Evolutionary conservation across 371 early-diverging fungal species (phyloP).

Genomic region (Rhizopus microsporus): DNA sequence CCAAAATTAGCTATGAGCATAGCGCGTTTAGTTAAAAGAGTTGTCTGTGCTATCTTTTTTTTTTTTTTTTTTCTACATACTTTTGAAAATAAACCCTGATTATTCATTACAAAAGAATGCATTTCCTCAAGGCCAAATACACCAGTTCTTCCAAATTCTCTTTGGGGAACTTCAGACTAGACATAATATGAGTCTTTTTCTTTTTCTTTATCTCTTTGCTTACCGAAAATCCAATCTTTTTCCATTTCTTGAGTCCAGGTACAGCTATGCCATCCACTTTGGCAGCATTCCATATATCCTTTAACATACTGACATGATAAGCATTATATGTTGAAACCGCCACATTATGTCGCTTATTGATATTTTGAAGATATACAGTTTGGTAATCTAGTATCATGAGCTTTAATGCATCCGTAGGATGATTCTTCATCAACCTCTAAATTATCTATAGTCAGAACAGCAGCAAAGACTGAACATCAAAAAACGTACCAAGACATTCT

Average conservation of each 20-base stretch:
- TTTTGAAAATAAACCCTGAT: slow-evolving; percentile 53
- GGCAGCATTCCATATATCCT: slow-evolving; percentile 62
- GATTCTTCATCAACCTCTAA: slow-evolving; percentile 59
- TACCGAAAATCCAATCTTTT: slow-evolving; percentile 71
- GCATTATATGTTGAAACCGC: slow-evolving; percentile 55
- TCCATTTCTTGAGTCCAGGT: slow-evolving; percentile 59
- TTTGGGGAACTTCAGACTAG: slow-evolving; percentile 64
- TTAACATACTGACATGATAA: slow-evolving; percentile 53
- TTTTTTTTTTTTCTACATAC: slow-evolving; percentile 21
- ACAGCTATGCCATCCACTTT: slow-evolving; percentile 40
- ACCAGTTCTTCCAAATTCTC: slow-evolving; percentile 69
- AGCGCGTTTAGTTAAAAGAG: neutral
- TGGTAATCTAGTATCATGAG: slow-evolving; percentile 70
- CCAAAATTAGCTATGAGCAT: slow-evolving; percentile 47
- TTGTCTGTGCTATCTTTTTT: no score
- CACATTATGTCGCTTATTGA: slow-evolving; percentile 49
- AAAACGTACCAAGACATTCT: slow-evolving; percentile 49
- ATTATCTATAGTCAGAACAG: neutral
- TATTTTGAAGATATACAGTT: slow-evolving; percentile 60
- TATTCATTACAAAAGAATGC: slow-evolving; percentile 53
- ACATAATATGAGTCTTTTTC: neutral
- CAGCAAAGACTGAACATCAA: neutral
- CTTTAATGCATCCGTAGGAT: slow-evolving; percentile 64
- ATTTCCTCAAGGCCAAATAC: slow-evolving; percentile 68
- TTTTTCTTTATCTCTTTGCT: slow-evolving; percentile 2